Evolutionary conservation across 441 rosid genomes (phyloP), one percentile per base, ranked within the genome.

Genomic region (Dalechampia spathulata): DNA sequence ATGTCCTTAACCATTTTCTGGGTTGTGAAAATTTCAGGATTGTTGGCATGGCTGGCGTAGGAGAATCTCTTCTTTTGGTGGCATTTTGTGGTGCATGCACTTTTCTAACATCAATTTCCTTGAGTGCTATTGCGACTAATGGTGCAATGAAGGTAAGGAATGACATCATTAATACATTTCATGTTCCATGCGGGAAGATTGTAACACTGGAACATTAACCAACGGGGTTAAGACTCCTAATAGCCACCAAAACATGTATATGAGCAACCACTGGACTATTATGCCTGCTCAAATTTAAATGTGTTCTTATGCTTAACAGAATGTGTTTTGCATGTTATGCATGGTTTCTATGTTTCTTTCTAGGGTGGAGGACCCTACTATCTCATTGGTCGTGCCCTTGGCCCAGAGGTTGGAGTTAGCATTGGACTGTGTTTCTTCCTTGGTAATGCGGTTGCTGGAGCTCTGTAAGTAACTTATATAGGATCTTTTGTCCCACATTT

Each of bases 291-390:
- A 36, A 8, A 21, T 42, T 16, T 2, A 19, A 11, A 17, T 43
- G 5, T 36, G 28, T 16, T 55, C 16, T 62, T 32, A 22, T 26
- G 32, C 5, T 38, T 22, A 10, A 36, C 41, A 15, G 14, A 34
- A 25, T 42, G 6, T 59, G 21, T 12, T 26, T 0, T 3, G 26
- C 14, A 9, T 50, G 17, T 40, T 30, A 41, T 41, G 40, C 39
- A 36, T 51, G 60, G 42, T 66, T 50, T 40, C 25, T 59, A 22
- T 53, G 16, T 60, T 63, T 69, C 36, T 71, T 70, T 64, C 37
- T 55, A 86, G 95, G 95, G 99, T 72, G 99, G 99, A 41, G 99
- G 99, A 36, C 99, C 99, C 47, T 94, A 94, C 75, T 94, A 94
- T 73, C 96, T 94, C 72, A 94, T 94, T 72, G 99, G 98, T 53